phyloP scores from a whole-genome alignment of 805 yeast species.

The Myxozyma neotropica region DNA sequence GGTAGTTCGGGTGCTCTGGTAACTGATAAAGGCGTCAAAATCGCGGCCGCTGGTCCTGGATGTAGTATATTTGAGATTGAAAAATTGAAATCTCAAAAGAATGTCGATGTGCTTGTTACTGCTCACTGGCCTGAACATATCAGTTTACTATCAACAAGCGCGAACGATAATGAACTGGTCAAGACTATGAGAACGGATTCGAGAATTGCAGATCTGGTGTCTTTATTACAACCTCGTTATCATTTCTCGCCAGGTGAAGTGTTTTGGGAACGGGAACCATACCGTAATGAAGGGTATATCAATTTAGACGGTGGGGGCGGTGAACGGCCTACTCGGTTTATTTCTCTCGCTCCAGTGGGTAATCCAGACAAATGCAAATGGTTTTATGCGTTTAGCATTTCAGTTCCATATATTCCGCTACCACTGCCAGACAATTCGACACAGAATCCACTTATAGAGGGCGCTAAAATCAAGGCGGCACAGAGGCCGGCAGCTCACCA shows the following conservation, averaged over 20 bases:
- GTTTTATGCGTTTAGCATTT: conserved; percentile 71
- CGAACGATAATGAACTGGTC: conserved; percentile 12
- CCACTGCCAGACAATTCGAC: conserved; percentile 39
- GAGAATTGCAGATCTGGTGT: conserved; percentile 23
- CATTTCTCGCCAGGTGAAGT: conserved; percentile 30
- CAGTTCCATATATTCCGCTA: conserved; percentile 37
- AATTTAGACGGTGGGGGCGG: conserved; percentile 12
- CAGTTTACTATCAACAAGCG: conserved; percentile 22
- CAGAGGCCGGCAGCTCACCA: conserved; percentile 1
- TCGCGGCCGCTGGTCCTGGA: conserved; percentile 19
- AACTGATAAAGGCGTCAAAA: conserved; percentile 22
- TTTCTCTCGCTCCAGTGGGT: conserved; percentile 65
- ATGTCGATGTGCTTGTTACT: conserved; percentile 33
- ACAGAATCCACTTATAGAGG: conserved; percentile 42
- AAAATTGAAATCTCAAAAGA: conserved; percentile 18
- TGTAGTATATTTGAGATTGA: conserved; percentile 25
- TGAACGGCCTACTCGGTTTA: conserved; percentile 55
- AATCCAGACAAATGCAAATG: conserved; percentile 55
- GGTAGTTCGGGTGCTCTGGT: conserved; percentile 18
- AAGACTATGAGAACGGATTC: conserved; percentile 7
- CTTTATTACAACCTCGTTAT: conserved; percentile 32
- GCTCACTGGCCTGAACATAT: conserved; percentile 35
- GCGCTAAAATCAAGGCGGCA: conserved; percentile 10
- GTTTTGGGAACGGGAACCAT: conserved; percentile 39
- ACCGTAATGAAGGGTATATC: conserved; percentile 18